Evolutionary conservation across 2,329 filamentous ascomycete genomes (phyloP), one percentile per base, ranked within the genome.

Genomic region (Pseudocercospora macadamiae): DNA sequence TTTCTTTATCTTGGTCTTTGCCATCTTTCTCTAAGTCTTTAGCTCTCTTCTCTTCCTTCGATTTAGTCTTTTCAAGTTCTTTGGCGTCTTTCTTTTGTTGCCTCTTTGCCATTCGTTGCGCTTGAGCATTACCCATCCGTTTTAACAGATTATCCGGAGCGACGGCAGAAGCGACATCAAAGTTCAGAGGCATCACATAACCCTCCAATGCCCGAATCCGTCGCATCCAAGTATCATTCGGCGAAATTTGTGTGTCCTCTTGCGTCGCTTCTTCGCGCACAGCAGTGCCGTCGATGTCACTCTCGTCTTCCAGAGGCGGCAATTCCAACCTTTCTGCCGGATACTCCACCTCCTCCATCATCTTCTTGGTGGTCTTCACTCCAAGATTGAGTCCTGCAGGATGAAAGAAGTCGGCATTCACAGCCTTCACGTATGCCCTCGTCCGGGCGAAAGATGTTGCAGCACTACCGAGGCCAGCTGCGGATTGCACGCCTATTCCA

Each of bases 161-260:
- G 2, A 51, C 57, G 10, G 55, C 54, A 8, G 36, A 19, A 18
- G 65, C 54, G 6, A 66, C 55, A 21, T 69, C 60, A 39, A 69
- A 69, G 9, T 62, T 54, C 3, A 69, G 54, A 2, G 65, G 66
- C 23, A 61, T 56, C 14, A 66, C 64, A 44, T 63, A 67, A 3
- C 62, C 61, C 26, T 61, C 47, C 26, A 70, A 44, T 3, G 68
- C 66, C 5, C 54, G 26, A 14, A 68, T 47, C 12, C 66, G 55
- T 8, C 64, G 47, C 30, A 68, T 49, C 3, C 66, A 51, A 2
- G 64, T 59, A 57, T 70, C 68, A 21, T 64, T 54, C 57, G 7
- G 57, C 10, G 34, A 36, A 10, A 34, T 44, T 34, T 26, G 34
- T n/a, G 30, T 23, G 18, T 19, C 39, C 19, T 48, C 18, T 19